These are phyloP conservation scores for Dissophora ornata DNA, from an alignment of 192 early-diverging fungal genomes.

Conservation along the genomic window DNA sequence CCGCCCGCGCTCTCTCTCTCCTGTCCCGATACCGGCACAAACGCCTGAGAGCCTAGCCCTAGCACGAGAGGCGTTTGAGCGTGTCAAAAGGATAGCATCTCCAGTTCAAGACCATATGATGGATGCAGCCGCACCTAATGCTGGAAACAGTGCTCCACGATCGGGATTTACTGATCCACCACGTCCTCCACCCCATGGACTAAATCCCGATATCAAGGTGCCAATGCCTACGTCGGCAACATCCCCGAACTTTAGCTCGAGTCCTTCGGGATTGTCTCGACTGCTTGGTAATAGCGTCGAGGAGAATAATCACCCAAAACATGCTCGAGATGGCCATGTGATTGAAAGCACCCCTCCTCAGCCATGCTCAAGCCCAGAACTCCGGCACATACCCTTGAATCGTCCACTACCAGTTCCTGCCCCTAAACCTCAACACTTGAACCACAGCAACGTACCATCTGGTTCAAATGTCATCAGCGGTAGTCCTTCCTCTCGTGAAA, in stretches of 20 bases:
- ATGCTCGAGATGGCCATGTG: constrained; percentile 13
- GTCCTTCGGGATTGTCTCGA: constrained; percentile 25
- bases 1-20: constrained; percentile 18
- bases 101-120: constrained; percentile 14
- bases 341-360: constrained; percentile 7
- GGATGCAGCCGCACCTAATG: constrained; percentile 1
- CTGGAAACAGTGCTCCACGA: constrained; percentile 9
- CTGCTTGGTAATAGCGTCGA: constrained; percentile 2
- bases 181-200: neutral
- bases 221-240: constrained; percentile 3
- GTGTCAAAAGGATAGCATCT: constrained; percentile 34
- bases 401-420: constrained; percentile 41
- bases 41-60: constrained; percentile 42
- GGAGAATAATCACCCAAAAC: constrained; percentile 4
- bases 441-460: neutral
- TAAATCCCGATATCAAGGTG: constrained; percentile 22
- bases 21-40: constrained; percentile 26
- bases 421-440: constrained; percentile 37
- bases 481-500: neutral
- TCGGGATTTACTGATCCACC: constrained; percentile 14
- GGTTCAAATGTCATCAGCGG: neutral
- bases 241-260: neutral
- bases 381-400: constrained; percentile 33
- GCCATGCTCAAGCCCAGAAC: constrained; percentile 12
- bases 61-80: constrained; percentile 40